phyloP scores from a whole-genome alignment of 2,329 filamentous ascomycete species.

The Coleophoma eucalyptorum region DNA sequence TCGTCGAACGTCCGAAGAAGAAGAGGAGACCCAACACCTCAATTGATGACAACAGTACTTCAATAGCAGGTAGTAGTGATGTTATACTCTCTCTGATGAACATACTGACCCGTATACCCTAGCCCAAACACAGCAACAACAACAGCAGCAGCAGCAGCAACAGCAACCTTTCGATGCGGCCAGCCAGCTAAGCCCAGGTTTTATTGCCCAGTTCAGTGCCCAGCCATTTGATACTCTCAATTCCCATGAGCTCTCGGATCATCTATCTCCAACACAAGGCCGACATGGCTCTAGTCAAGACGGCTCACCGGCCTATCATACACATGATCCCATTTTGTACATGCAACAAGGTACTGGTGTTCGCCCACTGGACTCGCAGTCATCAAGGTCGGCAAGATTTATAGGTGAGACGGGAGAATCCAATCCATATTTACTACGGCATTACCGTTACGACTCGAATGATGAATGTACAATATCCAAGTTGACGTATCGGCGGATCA shows the following conservation, averaged over 20 bases:
- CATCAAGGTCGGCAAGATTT: constrained; percentile 21
- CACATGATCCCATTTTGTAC: constrained; percentile 1
- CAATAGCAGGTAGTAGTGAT: background rate
- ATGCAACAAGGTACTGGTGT: constrained; percentile 22
- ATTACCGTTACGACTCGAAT: constrained; percentile 25
- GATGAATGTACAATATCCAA: constrained; percentile 28
- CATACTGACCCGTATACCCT: constrained; percentile 8
- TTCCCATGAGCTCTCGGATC: constrained; percentile 16
- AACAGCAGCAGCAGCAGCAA: constrained; percentile 9
- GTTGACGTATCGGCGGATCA: constrained; percentile 25
- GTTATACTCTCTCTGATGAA: no score
- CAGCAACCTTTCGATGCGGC: constrained; percentile 20
- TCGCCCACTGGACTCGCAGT: constrained; percentile 21
- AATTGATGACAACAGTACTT: background rate
- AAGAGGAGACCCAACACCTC: constrained; percentile 23
- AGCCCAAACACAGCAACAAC: constrained; percentile 8
- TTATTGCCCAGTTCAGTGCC: constrained; percentile 23
- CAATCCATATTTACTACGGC: constrained; percentile 25
- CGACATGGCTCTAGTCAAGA: constrained; percentile 17
- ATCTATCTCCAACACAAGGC: constrained; percentile 18
- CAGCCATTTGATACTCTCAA: constrained; percentile 18
- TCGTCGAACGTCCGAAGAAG: constrained; percentile 34
- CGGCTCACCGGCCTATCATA: constrained; percentile 10
- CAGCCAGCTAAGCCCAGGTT: constrained; percentile 22
- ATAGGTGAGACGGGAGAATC: constrained; percentile 29